A percentile compares a stretch with the other conserved stretches of the same genome.
These are phyloP conservation scores for Leavenworthia alabamica DNA, from an alignment of 345 rosid genomes.

Conservation along the genomic window DNA sequence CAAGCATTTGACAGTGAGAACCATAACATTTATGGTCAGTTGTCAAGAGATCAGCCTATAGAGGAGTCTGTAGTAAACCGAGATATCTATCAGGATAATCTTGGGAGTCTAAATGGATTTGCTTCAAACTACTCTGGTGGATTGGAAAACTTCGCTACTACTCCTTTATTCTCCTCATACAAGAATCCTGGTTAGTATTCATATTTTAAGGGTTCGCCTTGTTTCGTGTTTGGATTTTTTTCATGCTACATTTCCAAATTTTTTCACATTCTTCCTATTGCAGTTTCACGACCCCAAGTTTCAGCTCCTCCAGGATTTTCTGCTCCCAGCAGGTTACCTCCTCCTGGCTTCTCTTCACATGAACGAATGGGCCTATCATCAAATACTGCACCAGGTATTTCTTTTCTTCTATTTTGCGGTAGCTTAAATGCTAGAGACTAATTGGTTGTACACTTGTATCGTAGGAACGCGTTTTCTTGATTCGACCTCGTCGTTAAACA, in stretches of 20 bases:
- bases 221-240: constrained; percentile 3
- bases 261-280: neutral
- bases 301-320: constrained; percentile 94
- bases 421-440: constrained; percentile 3
- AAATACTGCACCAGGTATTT: constrained; percentile 47
- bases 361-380: constrained; percentile 57
- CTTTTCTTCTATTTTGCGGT: constrained; percentile 2
- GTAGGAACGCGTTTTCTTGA: constrained; percentile 53
- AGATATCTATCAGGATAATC: constrained; percentile 37
- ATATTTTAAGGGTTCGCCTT: neutral
- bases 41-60: constrained; percentile 32
- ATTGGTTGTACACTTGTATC: neutral
- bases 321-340: constrained; percentile 83
- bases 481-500: constrained; percentile 49
- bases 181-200: constrained; percentile 57
- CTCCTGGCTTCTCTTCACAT: constrained; percentile 86
- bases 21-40: constrained; percentile 38
- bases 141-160: constrained; percentile 33
- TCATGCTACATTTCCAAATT: neutral
- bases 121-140: constrained; percentile 45
- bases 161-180: constrained; percentile 44
- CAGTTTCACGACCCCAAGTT: constrained; percentile 65
- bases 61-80: constrained; percentile 43
- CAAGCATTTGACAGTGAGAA: constrained; percentile 38
- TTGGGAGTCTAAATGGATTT: constrained; percentile 45